Percentiles rank a stretch among this genome's conserved stretches.
Evolutionary conservation across 768 basidiomycete species (phyloP).

Genomic region (Tricholoma terreum): DNA sequence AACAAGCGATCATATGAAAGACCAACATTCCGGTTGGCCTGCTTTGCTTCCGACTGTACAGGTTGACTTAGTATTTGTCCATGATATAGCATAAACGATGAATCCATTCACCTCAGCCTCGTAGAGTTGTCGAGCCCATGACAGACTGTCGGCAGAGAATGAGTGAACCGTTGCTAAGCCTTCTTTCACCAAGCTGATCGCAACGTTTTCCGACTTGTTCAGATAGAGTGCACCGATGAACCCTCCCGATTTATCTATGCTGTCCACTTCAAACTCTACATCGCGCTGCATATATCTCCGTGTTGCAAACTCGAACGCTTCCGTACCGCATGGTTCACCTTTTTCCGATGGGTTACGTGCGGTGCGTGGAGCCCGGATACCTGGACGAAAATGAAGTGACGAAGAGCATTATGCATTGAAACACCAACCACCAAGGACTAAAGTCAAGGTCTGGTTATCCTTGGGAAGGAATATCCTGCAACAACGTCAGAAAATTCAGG

Average conservation of each 20-base stretch:
- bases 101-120: conserved; percentile 68
- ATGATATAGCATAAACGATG: background rate
- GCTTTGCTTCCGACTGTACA: conserved; percentile 74
- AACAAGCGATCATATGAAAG: background rate
- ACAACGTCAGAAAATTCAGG: background rate
- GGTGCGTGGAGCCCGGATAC: conserved; percentile 87
- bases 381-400: conserved; percentile 32
- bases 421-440: conserved; percentile 78
- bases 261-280: conserved; percentile 88
- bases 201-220: conserved; percentile 85
- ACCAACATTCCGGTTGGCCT: conserved; percentile 71
- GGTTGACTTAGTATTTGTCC: conserved; percentile 1
- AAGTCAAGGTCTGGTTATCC: conserved; percentile 89
- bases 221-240: conserved; percentile 88
- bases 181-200: conserved; percentile 78
- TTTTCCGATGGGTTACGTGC: conserved; percentile 81
- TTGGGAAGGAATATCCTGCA: conserved; percentile 77
- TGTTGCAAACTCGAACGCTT: conserved; percentile 77
- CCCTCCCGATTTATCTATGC: conserved; percentile 90
- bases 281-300: conserved; percentile 91
- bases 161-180: conserved; percentile 86
- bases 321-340: conserved; percentile 82
- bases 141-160: conserved; percentile 79
- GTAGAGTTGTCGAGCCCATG: conserved; percentile 77
- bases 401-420: background rate